These are phyloP conservation scores for Tylopilus sp. DNA, from an alignment of 768 basidiomycete species.

Conservation along the genomic window DNA sequence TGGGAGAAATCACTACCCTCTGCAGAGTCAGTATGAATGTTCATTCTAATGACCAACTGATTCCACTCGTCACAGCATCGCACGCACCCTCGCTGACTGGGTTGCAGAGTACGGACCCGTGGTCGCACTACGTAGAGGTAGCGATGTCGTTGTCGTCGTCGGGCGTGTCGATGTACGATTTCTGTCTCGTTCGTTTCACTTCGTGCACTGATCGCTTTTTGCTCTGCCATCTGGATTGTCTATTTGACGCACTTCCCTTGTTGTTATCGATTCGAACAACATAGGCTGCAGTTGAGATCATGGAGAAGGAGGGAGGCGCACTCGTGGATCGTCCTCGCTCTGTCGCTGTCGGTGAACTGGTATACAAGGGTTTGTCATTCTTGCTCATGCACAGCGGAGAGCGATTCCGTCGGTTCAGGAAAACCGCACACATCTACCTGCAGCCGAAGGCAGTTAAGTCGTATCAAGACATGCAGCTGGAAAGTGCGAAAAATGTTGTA, in stretches of 20 bases:
- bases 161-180: constrained; percentile 19
- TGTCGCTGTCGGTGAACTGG: constrained; percentile 50
- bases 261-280: constrained; percentile 9
- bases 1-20: constrained; percentile 20
- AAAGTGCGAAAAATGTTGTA: constrained; percentile 24
- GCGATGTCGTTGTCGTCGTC: constrained; percentile 15
- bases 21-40: constrained; percentile 17
- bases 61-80: constrained; percentile 2
- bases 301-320: constrained; percentile 54
- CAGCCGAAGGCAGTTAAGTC: constrained; percentile 43
- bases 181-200: neutral
- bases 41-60: neutral
- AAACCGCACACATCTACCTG: constrained; percentile 50
- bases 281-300: constrained; percentile 53
- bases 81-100: constrained; percentile 44
- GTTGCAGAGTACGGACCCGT: constrained; percentile 56
- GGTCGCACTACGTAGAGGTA: constrained; percentile 49
- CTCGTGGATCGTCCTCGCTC: constrained; percentile 48
- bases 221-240: no score
- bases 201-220: neutral
- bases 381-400: constrained; percentile 50
- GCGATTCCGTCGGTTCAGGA: constrained; percentile 50
- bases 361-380: constrained; percentile 50
- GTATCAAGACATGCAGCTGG: constrained; percentile 44
- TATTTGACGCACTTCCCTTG: no score